Conservation (phyloP, 345 rosid genomes). For the Rhodamnia rubescens region DNA sequence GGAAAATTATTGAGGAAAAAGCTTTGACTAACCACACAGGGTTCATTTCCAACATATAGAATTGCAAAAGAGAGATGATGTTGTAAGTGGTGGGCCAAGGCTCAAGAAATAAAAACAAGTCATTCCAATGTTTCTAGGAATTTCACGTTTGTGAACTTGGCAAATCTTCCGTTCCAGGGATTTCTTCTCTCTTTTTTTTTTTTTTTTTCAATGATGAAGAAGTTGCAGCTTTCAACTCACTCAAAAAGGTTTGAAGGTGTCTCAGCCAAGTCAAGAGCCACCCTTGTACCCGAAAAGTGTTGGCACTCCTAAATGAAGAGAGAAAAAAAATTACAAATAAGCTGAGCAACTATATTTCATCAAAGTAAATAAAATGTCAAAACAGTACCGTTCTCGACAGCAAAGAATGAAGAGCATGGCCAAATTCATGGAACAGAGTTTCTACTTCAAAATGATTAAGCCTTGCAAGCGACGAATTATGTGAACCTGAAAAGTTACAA, state of each 20-base stretch:
- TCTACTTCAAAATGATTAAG: slow-evolving; percentile 89
- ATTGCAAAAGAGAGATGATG: not conserved
- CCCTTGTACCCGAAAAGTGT: slow-evolving; percentile 92
- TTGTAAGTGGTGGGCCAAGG: not conserved
- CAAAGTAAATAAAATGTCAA: not conserved
- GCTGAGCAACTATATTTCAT: not conserved
- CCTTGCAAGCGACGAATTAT: slow-evolving; percentile 41
- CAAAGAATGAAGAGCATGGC: slow-evolving; percentile 90
- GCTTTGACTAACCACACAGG: not conserved
- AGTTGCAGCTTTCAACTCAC: slow-evolving; percentile 36
- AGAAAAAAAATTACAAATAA: not conserved
- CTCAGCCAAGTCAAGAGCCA: slow-evolving; percentile 90
- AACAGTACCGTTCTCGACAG: slow-evolving; percentile 79
- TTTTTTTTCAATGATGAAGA: not conserved
- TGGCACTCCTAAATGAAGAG: slow-evolving; percentile 66
- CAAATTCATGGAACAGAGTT: slow-evolving; percentile 93
- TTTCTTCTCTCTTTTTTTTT: not conserved
- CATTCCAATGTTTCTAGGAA: not conserved
- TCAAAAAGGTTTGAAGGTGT: slow-evolving; percentile 90
- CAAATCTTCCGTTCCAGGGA: not conserved
- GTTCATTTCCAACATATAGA: not conserved
- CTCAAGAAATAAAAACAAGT: not conserved
- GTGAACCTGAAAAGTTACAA: slow-evolving; percentile 63
- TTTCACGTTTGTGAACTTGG: not conserved
- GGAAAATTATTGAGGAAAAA: not conserved